Base-by-base conservation (phyloP, 768 basidiomycete species). In the Mycena venus region DNA sequence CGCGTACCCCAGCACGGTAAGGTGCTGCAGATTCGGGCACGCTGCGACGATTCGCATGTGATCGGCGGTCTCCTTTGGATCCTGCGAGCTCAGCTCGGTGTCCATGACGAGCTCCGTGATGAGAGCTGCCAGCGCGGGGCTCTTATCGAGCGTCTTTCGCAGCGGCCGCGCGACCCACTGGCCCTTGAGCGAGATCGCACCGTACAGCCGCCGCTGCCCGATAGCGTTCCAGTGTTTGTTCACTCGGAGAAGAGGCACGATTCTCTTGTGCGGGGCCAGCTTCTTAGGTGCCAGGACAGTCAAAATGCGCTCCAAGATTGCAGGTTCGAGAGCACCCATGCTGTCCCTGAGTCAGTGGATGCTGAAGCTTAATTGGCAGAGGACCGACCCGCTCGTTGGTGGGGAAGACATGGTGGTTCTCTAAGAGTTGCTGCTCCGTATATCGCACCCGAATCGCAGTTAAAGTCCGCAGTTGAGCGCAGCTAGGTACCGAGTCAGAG, bases 1-100 rank as follows among this genome's bases (percentile, higher is more conserved):
- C 55, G 73, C 73, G n/a, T 74, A 74, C 6, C 72, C 72, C 17
- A 74, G 44, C 34, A 74, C 55, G 6, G 73, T 74, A 42, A 74
- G 73, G 44, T 68, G 73, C 62, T 49, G 49, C 8, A 74, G 34
- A n/a, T 64, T 51, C 21, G 67, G 68, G 25, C 67, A 68, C 14
- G 56, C 73, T 2, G 67, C 73, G n/a, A 74, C 68, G 67, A 74
- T 60, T 1, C 63, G 73, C 34, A 42, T 31, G 36, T 74, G 73
- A 25, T 74, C 73, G 19, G 19, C 42, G 19, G 73, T 74, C 62
- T 74, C 73, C 68, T 51, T 17, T 0, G 67, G 61, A 14, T 65
- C 68, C 56, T 74, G 73, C 25, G 53, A 12, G 47, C 73, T 69
- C 0, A 74, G 68, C 67, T 74, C 73, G 21, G 73, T 74, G 62